These are phyloP conservation scores for Aspergillus nidulans DNA, from an alignment of 495 filamentous ascomycete genomes.

Conservation along the genomic window DNA sequence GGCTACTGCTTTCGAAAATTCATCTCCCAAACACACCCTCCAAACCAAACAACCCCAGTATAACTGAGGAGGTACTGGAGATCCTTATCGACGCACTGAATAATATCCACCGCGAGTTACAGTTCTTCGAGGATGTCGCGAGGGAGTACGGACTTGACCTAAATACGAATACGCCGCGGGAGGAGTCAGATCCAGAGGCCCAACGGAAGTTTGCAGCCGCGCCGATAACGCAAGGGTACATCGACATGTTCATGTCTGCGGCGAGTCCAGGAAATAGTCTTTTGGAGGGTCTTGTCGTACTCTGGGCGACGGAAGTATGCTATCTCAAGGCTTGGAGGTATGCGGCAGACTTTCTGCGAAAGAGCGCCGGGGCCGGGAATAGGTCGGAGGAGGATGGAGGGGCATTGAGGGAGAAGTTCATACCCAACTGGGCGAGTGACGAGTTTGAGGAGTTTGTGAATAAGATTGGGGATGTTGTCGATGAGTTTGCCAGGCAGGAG, in stretches of 20 bases:
- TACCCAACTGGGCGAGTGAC: conserved; percentile 60
- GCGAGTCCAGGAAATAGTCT: conserved; percentile 40
- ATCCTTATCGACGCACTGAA: conserved; percentile 60
- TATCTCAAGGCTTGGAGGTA: conserved; percentile 59
- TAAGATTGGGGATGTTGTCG: conserved; percentile 35
- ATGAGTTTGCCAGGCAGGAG: conserved; percentile 39
- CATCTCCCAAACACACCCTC: conserved; percentile 47
- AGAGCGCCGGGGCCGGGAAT: conserved; percentile 23
- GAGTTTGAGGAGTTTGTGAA: conserved; percentile 57
- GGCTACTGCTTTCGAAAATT: conserved; percentile 59
- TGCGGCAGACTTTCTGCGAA: conserved; percentile 38
- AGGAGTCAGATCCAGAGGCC: neutral
- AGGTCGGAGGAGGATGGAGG: conserved; percentile 55
- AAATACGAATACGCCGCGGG: neutral
- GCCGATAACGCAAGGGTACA: conserved; percentile 45
- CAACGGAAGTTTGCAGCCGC: conserved; percentile 27
- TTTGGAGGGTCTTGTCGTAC: conserved; percentile 63
- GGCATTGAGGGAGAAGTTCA: conserved; percentile 56
- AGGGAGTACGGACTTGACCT: conserved; percentile 57
- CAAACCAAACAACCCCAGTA: conserved; percentile 1
- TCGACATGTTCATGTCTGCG: conserved; percentile 52
- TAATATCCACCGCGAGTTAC: conserved; percentile 63
- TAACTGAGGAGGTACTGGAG: conserved; percentile 45
- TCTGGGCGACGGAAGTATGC: conserved; percentile 70
- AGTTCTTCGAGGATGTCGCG: conserved; percentile 63